Evolutionary conservation across 169 alveolate genomes (phyloP).

Genomic region (Eimeria praecox): DNA sequence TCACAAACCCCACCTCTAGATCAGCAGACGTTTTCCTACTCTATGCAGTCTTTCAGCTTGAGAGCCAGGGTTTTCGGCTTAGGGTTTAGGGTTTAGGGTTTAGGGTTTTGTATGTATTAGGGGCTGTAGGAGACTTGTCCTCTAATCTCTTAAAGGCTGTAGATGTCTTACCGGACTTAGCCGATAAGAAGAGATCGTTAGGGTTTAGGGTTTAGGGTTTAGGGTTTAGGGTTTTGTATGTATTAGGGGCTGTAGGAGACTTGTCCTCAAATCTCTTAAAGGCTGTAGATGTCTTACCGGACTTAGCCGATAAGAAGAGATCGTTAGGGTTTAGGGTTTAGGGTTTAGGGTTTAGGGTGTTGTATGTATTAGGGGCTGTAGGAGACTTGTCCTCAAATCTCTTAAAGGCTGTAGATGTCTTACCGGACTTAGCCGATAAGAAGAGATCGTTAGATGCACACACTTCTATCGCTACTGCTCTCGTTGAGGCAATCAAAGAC

Average conservation of each 20-base stretch:
- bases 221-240: background rate
- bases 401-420: conserved; percentile 82
- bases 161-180: too few species aligned
- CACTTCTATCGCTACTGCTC: conserved; percentile 86
- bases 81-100: background rate
- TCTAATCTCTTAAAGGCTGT: too few species aligned
- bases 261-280: too few species aligned
- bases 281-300: too few species aligned
- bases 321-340: conserved; percentile 62
- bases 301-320: conserved; percentile 87
- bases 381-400: conserved; percentile 39
- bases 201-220: background rate
- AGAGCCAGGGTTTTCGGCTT: too few species aligned
- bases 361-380: background rate
- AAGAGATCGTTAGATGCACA: conserved; percentile 86
- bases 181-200: too few species aligned
- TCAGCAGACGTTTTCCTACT: too few species aligned
- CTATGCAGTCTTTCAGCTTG: too few species aligned
- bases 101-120: background rate
- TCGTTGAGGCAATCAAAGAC: conserved; percentile 22
- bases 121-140: too few species aligned
- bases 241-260: too few species aligned
- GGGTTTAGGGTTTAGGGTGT: conserved; percentile 44
- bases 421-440: conserved; percentile 86
- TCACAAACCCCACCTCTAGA: too few species aligned